Evolutionary conservation across 306 rosid species (phyloP).

Genomic region (Begonia masoniana): DNA sequence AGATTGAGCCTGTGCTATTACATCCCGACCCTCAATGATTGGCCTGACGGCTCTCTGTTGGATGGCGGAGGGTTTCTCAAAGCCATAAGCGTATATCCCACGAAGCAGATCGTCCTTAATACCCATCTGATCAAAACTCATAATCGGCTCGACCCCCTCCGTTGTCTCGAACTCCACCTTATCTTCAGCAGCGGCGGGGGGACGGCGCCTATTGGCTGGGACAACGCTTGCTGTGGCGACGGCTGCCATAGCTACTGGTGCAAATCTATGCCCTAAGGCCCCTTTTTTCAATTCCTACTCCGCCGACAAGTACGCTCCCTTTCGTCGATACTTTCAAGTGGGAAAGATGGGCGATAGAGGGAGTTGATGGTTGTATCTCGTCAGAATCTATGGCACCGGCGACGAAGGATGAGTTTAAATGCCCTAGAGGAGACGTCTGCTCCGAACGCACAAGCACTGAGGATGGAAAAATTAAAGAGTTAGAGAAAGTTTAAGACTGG

Average conservation of each 20-base stretch:
- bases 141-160: constrained; percentile 66
- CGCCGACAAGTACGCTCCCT: no score
- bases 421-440: no score
- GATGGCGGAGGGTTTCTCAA: constrained; percentile 95
- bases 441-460: no score
- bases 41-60: constrained; percentile 95
- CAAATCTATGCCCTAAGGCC: not conserved
- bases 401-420: no score
- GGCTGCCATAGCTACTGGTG: constrained; percentile 28
- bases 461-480: no score
- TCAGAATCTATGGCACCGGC: no score
- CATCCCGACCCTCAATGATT: constrained; percentile 87
- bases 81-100: constrained; percentile 81
- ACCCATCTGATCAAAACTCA: constrained; percentile 87
- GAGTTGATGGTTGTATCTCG: no score
- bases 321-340: no score
- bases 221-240: constrained; percentile 48
- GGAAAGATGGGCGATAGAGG: no score
- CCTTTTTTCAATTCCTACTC: not conserved
- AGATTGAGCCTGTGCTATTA: constrained; percentile 97
- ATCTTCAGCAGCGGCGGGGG: constrained; percentile 33
- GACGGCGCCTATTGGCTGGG: constrained; percentile 54
- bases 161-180: constrained; percentile 76
- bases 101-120: constrained; percentile 81
- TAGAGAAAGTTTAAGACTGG: no score